Base-by-base conservation (phyloP, 345 rosid genomes). In the Lenwebbia sp. region DNA sequence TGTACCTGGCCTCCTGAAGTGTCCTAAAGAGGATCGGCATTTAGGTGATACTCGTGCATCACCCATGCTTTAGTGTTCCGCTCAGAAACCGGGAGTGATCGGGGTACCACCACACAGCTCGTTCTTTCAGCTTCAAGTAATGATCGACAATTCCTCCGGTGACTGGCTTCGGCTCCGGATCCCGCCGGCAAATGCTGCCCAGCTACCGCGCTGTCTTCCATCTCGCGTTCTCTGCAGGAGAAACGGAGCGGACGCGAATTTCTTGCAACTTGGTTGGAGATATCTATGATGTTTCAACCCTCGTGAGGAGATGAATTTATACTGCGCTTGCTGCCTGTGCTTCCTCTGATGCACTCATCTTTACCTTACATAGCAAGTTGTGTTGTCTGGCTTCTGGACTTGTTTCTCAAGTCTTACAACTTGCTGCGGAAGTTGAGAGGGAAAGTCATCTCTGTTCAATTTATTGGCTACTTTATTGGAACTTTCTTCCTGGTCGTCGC, bases 41-140 rank as follows among this genome's bases (percentile, higher is more conserved):
- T 85, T 85, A 85, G 86, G 86, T 70, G 86, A 56, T 85, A 85
- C 47, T 85, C 86, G 58, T 85, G 86, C 83, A 85, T 85, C 76
- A 60, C 54, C 70, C 19, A 0, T 51, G 56, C 49, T 6, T 5
- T 0, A 19, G 25, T 15, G 23, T 28, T 54, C 60, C 1, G 9
- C 40, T 0, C 1, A 28, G 8, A 33, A 65, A 65, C 78, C 44
- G 2, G 9, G 78, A 65, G 25, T 33, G 78, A 65, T 65, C 13
- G 13, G 23, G 23, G 3, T 0, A 65, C 78, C 12, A 5, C 78
- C 78, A 65, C 25, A 25, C 10, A 33, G 22, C 44, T 33, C 41
- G 5, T 65, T 8, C 47, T 7, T 57, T 55, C 62, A 40, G 40
- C 56, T 55, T 49, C 86, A 85, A 70, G 37, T 2, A 28, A 85